phyloP scores from a whole-genome alignment of 2,329 filamentous ascomycete genomes.

The Nemania abortiva region DNA sequence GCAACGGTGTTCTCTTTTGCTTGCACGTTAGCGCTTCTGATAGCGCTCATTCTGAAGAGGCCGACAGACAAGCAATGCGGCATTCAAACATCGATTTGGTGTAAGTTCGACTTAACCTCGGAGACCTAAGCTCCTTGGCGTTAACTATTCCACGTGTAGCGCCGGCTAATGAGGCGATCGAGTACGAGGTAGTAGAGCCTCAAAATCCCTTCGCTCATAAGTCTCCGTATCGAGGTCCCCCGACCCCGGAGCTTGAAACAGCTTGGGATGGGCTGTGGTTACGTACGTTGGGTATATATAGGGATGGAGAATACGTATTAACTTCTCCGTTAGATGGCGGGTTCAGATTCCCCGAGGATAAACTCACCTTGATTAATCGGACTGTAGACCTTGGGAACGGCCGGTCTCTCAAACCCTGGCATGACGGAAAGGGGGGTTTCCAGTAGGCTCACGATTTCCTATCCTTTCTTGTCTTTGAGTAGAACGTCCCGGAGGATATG shows the following conservation, averaged over 20 bases:
- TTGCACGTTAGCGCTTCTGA: constrained; percentile 7
- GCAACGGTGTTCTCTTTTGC: constrained; percentile 3
- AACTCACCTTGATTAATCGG: constrained; percentile 24
- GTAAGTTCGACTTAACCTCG: constrained; percentile 21
- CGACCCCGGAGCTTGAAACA: constrained; percentile 31
- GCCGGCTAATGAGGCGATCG: constrained; percentile 32
- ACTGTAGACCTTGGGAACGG: constrained; percentile 32
- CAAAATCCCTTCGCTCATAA: constrained; percentile 31
- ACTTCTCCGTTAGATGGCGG: constrained; percentile 5
- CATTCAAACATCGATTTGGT: constrained; percentile 30
- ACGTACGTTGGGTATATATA: constrained; percentile 7
- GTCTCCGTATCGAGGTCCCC: constrained; percentile 31
- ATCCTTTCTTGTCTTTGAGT: background rate
- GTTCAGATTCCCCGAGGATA: constrained; percentile 29
- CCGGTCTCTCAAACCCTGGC: constrained; percentile 32
- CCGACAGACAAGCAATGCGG: constrained; percentile 25
- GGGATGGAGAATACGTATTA: background rate
- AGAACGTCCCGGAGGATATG: background rate
- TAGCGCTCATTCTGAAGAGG: constrained; percentile 9
- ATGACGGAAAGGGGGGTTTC: constrained; percentile 33
- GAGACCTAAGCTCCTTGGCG: background rate
- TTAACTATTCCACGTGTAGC: constrained; percentile 11
- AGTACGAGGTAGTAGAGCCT: constrained; percentile 26
- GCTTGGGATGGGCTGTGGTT: constrained; percentile 30
- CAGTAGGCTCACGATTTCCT: constrained; percentile 16